Evolutionary conservation across 2,329 filamentous ascomycete species (phyloP).

Genomic region (Talaromyces piceae): DNA sequence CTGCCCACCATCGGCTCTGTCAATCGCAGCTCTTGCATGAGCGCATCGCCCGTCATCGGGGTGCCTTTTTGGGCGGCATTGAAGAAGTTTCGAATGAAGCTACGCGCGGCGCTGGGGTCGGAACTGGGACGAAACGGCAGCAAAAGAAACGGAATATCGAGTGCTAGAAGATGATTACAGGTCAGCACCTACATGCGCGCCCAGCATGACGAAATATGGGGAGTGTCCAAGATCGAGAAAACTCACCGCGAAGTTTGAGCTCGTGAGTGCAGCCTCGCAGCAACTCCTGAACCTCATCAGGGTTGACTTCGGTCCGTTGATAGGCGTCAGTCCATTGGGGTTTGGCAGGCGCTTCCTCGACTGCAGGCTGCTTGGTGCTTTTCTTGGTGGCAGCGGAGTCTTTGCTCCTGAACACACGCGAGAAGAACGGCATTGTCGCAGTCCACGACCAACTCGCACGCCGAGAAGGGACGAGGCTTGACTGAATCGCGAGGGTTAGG

Average conservation of each 20-base stretch:
- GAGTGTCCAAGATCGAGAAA: neutral
- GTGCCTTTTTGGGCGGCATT: constrained; percentile 55
- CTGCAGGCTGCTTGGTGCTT: constrained; percentile 44
- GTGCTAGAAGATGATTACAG: constrained; percentile 50
- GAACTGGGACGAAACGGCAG: constrained; percentile 90
- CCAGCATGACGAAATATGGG: constrained; percentile 7
- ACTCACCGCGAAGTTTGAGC: constrained; percentile 86
- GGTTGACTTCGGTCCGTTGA: constrained; percentile 70
- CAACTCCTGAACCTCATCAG: constrained; percentile 85
- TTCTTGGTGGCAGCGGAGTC: constrained; percentile 60
- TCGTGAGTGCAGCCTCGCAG: constrained; percentile 79
- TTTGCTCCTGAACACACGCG: constrained; percentile 63
- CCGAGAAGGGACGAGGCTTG: neutral
- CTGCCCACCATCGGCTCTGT: constrained; percentile 80
- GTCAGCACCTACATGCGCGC: constrained; percentile 12
- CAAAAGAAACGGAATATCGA: constrained; percentile 86
- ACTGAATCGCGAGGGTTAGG: neutral
- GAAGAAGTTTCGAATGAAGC: constrained; percentile 90
- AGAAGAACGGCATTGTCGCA: constrained; percentile 49
- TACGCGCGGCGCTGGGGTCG: constrained; percentile 83
- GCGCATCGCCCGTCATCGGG: constrained; percentile 56
- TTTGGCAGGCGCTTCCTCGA: constrained; percentile 53
- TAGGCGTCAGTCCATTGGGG: constrained; percentile 85
- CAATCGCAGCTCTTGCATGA: constrained; percentile 82
- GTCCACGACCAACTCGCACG: neutral